Percentiles rank a stretch among this genome's conserved stretches.
Conservation (phyloP, 257 asterid species). For the Lycium barbarum region DNA sequence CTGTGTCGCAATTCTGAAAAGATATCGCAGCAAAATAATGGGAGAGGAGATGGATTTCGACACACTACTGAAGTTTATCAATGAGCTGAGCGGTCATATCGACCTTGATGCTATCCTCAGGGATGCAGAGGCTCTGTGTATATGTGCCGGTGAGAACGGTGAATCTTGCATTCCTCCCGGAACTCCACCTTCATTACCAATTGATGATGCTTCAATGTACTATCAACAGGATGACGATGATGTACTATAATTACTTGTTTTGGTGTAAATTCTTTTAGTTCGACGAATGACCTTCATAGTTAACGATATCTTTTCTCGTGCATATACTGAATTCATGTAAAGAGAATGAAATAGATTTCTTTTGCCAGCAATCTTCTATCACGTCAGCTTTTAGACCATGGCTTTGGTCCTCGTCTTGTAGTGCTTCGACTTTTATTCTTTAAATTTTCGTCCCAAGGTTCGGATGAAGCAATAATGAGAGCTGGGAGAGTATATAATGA, state of each 20-base stretch:
- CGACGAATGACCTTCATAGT: constrained; percentile 6
- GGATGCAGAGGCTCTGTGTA: constrained; percentile 92
- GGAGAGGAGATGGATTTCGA: constrained; percentile 95
- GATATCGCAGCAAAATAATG: constrained; percentile 73
- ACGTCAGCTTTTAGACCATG: not conserved
- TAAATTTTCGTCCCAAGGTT: not conserved
- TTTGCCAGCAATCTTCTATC: not conserved
- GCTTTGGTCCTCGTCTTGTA: not conserved
- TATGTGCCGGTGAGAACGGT: constrained; percentile 96
- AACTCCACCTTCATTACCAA: constrained; percentile 92
- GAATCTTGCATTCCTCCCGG: constrained; percentile 93
- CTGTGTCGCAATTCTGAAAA: constrained; percentile 86
- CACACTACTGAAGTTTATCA: constrained; percentile 89
- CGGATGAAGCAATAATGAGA: no score
- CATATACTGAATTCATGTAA: constrained; percentile 21
- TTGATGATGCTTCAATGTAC: constrained; percentile 68
- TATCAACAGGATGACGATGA: constrained; percentile 87
- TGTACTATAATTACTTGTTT: constrained; percentile 44
- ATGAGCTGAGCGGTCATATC: constrained; percentile 85
- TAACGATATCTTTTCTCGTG: not conserved
- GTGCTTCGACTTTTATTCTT: not conserved
- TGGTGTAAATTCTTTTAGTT: not conserved
- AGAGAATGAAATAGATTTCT: not conserved
- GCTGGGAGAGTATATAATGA: not conserved
- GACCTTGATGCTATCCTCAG: constrained; percentile 78